A percentile compares a stretch with the other conserved stretches of the same genome.
Conservation (phyloP, 2,329 filamentous ascomycete genomes). For the Endothia cerciana region DNA sequence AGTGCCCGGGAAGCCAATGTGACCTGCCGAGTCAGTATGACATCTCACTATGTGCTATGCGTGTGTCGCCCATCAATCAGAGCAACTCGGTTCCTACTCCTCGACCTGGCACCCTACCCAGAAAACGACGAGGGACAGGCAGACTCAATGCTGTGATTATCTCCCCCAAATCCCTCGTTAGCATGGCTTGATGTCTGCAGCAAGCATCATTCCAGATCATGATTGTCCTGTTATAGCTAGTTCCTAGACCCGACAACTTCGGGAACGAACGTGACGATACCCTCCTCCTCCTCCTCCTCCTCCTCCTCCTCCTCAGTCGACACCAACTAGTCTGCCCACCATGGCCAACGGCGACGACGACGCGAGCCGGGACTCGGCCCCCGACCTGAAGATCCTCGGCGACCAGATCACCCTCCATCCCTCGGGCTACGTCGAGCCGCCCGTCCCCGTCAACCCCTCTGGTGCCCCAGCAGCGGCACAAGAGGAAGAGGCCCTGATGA, state of each 20-base stretch:
- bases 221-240: neutral
- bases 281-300: neutral
- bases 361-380: conserved; percentile 58
- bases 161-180: no score
- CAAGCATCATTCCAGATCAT: neutral
- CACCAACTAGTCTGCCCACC: conserved; percentile 15
- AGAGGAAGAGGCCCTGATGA: conserved; percentile 72
- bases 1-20: neutral
- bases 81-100: no score
- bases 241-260: neutral
- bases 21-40: neutral
- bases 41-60: no score
- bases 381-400: conserved; percentile 78
- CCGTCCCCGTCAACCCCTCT: conserved; percentile 38
- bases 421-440: conserved; percentile 65
- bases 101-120: neutral
- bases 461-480: conserved; percentile 36
- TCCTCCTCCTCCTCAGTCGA: neutral
- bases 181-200: conserved; percentile 2
- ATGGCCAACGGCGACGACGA: conserved; percentile 45
- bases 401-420: conserved; percentile 76
- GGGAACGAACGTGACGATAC: neutral
- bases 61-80: no score
- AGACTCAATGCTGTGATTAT: neutral
- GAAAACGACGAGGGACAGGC: neutral